These are phyloP conservation scores for Phytophthora pinifolia DNA, from an alignment of 352 stramenopile genomes.

Conservation along the genomic window DNA sequence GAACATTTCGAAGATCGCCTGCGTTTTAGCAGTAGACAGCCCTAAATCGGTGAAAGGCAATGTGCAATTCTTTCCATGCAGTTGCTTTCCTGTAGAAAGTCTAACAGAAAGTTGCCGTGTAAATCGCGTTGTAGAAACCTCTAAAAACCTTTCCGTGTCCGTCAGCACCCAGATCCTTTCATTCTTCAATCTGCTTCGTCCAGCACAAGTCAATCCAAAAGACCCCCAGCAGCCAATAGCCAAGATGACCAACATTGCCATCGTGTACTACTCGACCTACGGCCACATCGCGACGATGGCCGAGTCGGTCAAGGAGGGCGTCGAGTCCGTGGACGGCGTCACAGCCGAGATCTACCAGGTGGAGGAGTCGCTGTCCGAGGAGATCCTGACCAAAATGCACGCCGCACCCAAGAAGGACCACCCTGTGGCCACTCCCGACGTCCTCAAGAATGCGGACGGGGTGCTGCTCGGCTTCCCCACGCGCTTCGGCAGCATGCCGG, in stretches of 20 bases:
- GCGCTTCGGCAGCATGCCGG: constrained; percentile 73
- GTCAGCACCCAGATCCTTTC: constrained; percentile 6
- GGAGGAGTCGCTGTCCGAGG: constrained; percentile 75
- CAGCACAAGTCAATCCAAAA: constrained; percentile 12
- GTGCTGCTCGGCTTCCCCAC: constrained; percentile 88
- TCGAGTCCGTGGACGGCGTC: constrained; percentile 67
- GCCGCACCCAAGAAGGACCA: constrained; percentile 74
- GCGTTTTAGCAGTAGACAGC: constrained; percentile 5
- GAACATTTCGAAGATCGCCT: background rate
- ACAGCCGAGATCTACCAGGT: constrained; percentile 75
- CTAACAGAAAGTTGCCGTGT: background rate
- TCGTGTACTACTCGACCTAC: constrained; percentile 89
- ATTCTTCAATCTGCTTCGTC: constrained; percentile 29
- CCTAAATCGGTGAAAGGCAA: constrained; percentile 13
- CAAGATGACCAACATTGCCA: constrained; percentile 69
- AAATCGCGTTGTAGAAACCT: constrained; percentile 3
- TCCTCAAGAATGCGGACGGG: constrained; percentile 76
- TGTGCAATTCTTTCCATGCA: constrained; percentile 19
- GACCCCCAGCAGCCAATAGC: constrained; percentile 3
- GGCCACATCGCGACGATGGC: constrained; percentile 83
- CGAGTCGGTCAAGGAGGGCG: constrained; percentile 67
- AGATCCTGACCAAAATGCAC: constrained; percentile 84
- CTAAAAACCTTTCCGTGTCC: constrained; percentile 11
- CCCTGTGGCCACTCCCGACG: constrained; percentile 57
- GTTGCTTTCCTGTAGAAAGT: background rate